Evolutionary conservation across 345 rosid genomes (phyloP).

Genomic region (Angophora floribunda): DNA sequence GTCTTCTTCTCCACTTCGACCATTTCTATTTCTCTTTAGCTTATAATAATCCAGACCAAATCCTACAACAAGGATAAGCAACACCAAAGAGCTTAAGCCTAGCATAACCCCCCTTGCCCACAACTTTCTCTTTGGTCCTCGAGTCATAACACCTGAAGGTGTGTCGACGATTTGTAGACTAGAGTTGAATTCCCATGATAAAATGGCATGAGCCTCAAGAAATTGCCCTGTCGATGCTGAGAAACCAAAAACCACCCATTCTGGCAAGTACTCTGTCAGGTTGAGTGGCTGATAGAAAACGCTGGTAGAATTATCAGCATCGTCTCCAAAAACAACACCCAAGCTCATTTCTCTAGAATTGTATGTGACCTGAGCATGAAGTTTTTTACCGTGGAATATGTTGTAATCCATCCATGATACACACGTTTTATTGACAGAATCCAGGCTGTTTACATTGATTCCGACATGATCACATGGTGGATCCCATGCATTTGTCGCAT

Average conservation of each 20-base stretch:
- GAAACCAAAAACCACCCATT: not conserved
- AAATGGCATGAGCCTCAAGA: not conserved
- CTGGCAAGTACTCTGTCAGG: not conserved
- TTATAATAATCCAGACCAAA: not conserved
- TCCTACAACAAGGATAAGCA: not conserved
- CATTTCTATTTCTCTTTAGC: not conserved
- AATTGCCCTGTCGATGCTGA: not conserved
- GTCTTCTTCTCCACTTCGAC: not conserved
- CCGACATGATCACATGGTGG: not conserved
- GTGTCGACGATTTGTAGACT: not conserved
- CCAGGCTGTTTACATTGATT: not conserved
- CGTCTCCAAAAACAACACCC: not conserved
- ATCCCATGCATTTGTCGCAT: rapidly evolving
- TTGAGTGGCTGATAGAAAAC: not conserved
- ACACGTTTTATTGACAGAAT: not conserved
- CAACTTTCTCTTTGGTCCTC: not conserved
- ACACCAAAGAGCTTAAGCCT: not conserved
- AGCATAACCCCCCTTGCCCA: not conserved
- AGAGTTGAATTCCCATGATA: not conserved
- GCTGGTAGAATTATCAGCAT: not conserved
- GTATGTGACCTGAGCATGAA: not conserved
- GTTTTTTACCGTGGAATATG: not conserved
- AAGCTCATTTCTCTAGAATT: not conserved
- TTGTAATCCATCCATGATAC: not conserved
- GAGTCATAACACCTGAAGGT: not conserved